phyloP scores from a whole-genome alignment of 2,329 filamentous ascomycete genomes.

The Scytalidium lignicola region DNA sequence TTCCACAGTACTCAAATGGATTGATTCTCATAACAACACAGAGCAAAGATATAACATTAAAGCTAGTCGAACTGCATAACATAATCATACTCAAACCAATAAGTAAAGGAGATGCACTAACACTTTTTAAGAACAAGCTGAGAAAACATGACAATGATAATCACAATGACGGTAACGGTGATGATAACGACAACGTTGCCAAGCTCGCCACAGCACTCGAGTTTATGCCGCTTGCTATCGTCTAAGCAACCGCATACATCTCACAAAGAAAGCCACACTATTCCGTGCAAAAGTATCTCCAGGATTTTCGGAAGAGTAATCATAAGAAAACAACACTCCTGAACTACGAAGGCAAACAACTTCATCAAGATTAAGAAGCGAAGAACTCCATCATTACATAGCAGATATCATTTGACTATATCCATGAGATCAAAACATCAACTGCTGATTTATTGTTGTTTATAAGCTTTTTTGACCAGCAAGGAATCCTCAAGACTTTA shows the following conservation, averaged over 20 bases:
- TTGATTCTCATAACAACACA: constrained; percentile 22
- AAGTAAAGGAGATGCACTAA: constrained; percentile 18
- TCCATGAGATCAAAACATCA: constrained; percentile 26
- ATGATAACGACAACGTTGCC: constrained; percentile 6
- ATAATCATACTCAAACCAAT: constrained; percentile 27
- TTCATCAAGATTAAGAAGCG: constrained; percentile 30
- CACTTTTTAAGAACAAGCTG: constrained; percentile 28
- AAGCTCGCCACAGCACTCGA: constrained; percentile 20
- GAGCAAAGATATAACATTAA: constrained; percentile 10
- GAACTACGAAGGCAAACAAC: constrained; percentile 24
- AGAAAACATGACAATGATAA: constrained; percentile 2
- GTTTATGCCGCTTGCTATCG: constrained; percentile 25
- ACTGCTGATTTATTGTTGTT: constrained; percentile 39
- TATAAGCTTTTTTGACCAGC: constrained; percentile 41
- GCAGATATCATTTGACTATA: constrained; percentile 32
- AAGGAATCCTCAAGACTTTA: constrained; percentile 33
- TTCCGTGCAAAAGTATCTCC: constrained; percentile 33
- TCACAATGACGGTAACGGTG: constrained; percentile 6
- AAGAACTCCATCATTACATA: constrained; percentile 33
- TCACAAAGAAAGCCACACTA: constrained; percentile 19
- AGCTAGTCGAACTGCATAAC: constrained; percentile 16
- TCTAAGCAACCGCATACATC: constrained; percentile 24
- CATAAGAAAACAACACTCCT: constrained; percentile 24
- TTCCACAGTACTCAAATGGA: constrained; percentile 16
- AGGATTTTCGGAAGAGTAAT: constrained; percentile 30